Conservation (phyloP, 1,139 yeast species). For the Geotrichum citri-aurantii region DNA sequence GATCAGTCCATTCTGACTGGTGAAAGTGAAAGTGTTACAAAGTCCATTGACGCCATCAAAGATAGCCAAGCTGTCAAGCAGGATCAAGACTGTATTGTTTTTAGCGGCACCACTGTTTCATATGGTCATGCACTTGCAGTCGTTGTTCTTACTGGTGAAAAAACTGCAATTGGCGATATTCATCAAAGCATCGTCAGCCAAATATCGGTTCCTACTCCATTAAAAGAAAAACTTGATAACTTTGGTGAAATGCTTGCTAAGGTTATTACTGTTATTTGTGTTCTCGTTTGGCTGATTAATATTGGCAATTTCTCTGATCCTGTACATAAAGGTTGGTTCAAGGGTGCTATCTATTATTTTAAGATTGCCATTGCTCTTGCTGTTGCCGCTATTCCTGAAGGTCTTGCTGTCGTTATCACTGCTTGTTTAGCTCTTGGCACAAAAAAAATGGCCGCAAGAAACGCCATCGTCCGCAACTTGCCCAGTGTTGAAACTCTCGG, state of each 20-base stretch:
- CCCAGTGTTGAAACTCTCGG: constrained; percentile 37
- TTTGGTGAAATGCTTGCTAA: constrained; percentile 41
- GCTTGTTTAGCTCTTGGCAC: constrained; percentile 50
- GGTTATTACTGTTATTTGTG: constrained; percentile 41
- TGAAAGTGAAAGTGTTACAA: constrained; percentile 43
- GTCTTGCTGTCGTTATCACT: constrained; percentile 47
- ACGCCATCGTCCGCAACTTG: constrained; percentile 46
- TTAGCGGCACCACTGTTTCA: constrained; percentile 43
- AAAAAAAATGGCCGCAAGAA: constrained; percentile 45
- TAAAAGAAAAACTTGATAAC: constrained; percentile 38
- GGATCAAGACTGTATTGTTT: constrained; percentile 44
- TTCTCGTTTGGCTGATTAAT: constrained; percentile 43
- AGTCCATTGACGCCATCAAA: constrained; percentile 30
- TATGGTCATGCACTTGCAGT: constrained; percentile 45
- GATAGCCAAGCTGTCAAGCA: constrained; percentile 41
- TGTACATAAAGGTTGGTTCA: constrained; percentile 39
- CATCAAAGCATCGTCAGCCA: constrained; percentile 38
- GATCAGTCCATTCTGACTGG: constrained; percentile 50
- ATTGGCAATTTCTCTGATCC: constrained; percentile 40
- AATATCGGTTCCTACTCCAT: constrained; percentile 32
- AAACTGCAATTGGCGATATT: constrained; percentile 45
- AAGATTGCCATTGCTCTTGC: constrained; percentile 49
- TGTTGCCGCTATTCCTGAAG: constrained; percentile 48
- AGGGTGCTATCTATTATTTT: constrained; percentile 46
- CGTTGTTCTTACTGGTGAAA: constrained; percentile 41